Conservation (phyloP, 805 yeast genomes). For the Saturnispora halmiae region DNA sequence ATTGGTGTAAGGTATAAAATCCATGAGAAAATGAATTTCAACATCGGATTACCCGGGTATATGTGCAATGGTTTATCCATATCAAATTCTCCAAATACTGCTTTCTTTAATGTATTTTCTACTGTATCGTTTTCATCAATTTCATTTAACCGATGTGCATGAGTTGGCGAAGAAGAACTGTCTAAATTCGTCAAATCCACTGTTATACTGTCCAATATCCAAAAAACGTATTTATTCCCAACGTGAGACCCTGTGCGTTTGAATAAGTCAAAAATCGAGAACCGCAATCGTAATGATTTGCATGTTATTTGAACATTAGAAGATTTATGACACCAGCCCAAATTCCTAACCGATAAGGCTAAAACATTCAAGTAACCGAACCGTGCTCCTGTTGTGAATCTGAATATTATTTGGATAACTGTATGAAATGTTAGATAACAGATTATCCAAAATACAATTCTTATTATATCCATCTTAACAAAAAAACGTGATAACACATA, state of each 20-base stretch:
- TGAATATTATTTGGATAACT: neutral
- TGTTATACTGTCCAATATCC: neutral
- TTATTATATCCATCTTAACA: neutral
- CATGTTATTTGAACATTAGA: neutral
- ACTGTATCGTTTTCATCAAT: neutral
- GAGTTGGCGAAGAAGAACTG: neutral
- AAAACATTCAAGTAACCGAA: constrained; percentile 10
- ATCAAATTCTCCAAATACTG: constrained; percentile 10
- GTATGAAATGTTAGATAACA: constrained; percentile 1
- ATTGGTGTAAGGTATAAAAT: constrained; percentile 20
- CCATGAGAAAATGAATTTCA: constrained; percentile 13
- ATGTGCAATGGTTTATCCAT: constrained; percentile 17
- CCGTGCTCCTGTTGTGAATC: neutral
- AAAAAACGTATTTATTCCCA: constrained; percentile 4
- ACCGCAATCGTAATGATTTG: constrained; percentile 2
- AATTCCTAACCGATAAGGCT: constrained; percentile 3
- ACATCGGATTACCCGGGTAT: constrained; percentile 12
- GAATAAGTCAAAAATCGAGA: constrained; percentile 8
- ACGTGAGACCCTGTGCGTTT: neutral
- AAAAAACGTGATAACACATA: too few species aligned
- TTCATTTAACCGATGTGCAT: neutral
- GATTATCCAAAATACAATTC: neutral
- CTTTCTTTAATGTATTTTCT: neutral
- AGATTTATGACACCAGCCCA: neutral
- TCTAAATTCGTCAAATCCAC: neutral